Evolutionary conservation across 2,329 filamentous ascomycete species (phyloP).

Genomic region (Fusarium chlamydosporum): DNA sequence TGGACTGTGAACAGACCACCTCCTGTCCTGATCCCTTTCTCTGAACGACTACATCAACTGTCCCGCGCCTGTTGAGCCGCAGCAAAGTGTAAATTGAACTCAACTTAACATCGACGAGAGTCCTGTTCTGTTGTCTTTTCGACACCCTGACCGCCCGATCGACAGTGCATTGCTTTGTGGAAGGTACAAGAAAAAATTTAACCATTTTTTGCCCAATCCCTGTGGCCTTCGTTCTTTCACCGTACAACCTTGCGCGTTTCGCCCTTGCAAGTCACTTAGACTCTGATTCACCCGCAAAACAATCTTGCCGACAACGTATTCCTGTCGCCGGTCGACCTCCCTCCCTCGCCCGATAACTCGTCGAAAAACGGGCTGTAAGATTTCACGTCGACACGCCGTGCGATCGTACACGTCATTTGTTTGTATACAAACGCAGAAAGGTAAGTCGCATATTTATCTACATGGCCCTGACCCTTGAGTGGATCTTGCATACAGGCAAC

Average conservation of each 20-base stretch:
- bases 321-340: constrained; percentile 50
- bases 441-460: constrained; percentile 42
- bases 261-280: constrained; percentile 20
- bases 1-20: constrained; percentile 51
- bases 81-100: constrained; percentile 30
- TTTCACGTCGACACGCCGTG: constrained; percentile 32
- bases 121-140: constrained; percentile 23
- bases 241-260: constrained; percentile 24
- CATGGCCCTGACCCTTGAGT: constrained; percentile 20
- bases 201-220: constrained; percentile 13
- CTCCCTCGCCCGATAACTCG: constrained; percentile 23
- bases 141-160: constrained; percentile 29
- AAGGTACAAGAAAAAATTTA: constrained; percentile 29
- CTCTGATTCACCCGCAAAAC: constrained; percentile 21
- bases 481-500: constrained; percentile 28
- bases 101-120: constrained; percentile 21
- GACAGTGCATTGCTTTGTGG: constrained; percentile 33
- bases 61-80: constrained; percentile 21
- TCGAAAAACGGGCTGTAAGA: constrained; percentile 39
- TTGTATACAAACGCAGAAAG: constrained; percentile 43
- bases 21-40: constrained; percentile 49
- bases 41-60: constrained; percentile 43
- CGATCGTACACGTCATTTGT: constrained; percentile 45
- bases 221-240: constrained; percentile 30
- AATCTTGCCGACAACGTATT: constrained; percentile 36